Percentiles rank a stretch among this genome's conserved stretches.
These are phyloP conservation scores for Pseudoturritis turrita DNA, from an alignment of 345 rosid genomes.

Conservation along the genomic window DNA sequence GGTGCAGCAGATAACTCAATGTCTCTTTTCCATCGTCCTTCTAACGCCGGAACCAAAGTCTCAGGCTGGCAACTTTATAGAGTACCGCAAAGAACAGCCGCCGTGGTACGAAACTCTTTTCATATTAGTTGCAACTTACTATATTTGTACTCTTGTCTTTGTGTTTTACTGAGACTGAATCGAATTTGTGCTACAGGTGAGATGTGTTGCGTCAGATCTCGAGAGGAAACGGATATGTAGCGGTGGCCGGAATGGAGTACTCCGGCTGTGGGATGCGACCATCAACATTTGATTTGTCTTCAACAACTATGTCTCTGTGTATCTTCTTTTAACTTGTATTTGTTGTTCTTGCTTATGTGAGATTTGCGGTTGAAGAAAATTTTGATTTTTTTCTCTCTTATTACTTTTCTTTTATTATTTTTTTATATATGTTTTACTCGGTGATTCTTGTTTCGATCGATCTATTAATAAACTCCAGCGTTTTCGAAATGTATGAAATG, in stretches of 20 bases:
- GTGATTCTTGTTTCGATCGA: neutral
- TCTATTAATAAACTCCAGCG: neutral
- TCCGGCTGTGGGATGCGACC: slow-evolving; percentile 98
- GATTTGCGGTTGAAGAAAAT: neutral
- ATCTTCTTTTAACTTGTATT: slow-evolving; percentile 8
- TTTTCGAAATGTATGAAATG: neutral
- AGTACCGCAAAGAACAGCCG: slow-evolving; percentile 80
- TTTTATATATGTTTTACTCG: neutral
- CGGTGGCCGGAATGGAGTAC: slow-evolving; percentile 94
- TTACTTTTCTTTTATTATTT: neutral
- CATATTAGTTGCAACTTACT: neutral
- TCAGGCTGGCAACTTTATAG: slow-evolving; percentile 98
- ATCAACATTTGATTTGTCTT: slow-evolving; percentile 63
- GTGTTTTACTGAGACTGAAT: neutral
- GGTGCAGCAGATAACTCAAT: slow-evolving; percentile 99
- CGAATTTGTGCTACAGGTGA: slow-evolving; percentile 51
- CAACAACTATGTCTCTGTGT: neutral
- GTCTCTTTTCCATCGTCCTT: slow-evolving; percentile 97
- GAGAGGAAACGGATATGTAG: slow-evolving; percentile 99
- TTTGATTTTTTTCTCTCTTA: neutral
- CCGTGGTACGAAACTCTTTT: slow-evolving; percentile 61
- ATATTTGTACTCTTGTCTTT: neutral
- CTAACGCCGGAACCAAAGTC: slow-evolving; percentile 69
- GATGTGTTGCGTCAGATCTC: slow-evolving; percentile 91
- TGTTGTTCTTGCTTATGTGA: neutral